Evolutionary conservation across 208 protist species (phyloP).

Genomic region (Herpetomonas samuelpessoai): DNA sequence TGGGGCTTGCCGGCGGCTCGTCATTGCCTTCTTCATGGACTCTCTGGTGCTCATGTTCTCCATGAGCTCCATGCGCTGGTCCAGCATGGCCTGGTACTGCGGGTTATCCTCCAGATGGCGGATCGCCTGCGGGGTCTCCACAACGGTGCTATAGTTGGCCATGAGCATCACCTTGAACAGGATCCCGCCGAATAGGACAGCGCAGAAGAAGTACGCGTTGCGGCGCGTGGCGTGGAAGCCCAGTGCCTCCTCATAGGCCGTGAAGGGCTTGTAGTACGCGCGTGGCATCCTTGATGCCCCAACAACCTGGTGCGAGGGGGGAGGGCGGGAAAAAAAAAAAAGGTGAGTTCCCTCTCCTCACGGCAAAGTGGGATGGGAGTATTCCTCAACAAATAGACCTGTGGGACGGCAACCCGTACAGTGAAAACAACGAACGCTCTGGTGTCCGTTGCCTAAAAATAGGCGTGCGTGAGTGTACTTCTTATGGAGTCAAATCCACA

Average conservation of each 20-base stretch:
- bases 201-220: constrained; percentile 74
- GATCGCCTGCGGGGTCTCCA: constrained; percentile 13
- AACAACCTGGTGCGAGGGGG: neutral
- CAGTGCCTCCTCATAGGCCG: constrained; percentile 76
- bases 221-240: constrained; percentile 63
- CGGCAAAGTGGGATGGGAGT: no score
- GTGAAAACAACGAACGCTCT: no score
- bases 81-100: constrained; percentile 42
- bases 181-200: constrained; percentile 55
- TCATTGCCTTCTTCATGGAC: constrained; percentile 31
- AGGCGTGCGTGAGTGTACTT: no score
- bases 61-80: constrained; percentile 38
- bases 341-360: no score
- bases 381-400: no score
- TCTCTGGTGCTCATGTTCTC: constrained; percentile 34
- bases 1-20: constrained; percentile 16
- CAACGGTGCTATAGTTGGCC: constrained; percentile 40
- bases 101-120: constrained; percentile 38
- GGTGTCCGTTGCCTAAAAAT: no score
- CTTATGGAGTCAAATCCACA: no score
- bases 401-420: no score
- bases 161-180: constrained; percentile 60
- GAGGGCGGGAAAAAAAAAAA: constrained; percentile 1
- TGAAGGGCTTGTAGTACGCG: constrained; percentile 83
- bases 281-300: constrained; percentile 51